phyloP scores from a whole-genome alignment of 768 basidiomycete species.

The Auriscalpium vulgare region DNA sequence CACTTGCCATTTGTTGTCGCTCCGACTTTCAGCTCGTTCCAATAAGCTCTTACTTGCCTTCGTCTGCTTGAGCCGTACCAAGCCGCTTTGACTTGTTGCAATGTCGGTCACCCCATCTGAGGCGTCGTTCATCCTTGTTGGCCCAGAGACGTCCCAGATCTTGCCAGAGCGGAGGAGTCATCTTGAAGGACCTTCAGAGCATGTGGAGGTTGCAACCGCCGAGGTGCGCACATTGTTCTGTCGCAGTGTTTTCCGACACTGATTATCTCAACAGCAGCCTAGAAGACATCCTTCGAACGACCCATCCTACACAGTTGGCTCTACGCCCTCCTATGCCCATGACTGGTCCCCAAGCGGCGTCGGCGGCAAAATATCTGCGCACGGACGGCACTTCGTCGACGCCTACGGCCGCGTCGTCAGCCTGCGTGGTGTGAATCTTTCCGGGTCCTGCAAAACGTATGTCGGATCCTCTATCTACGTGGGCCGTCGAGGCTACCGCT shows the following conservation, averaged over 20 bases:
- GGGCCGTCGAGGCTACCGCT: constrained; percentile 6
- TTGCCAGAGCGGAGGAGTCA: neutral
- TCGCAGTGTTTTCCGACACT: neutral
- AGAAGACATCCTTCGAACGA: constrained; percentile 40
- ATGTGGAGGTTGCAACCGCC: neutral
- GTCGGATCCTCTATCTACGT: constrained; percentile 19
- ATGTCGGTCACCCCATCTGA: constrained; percentile 16
- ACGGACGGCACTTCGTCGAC: constrained; percentile 82
- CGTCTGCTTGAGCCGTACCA: too few relatives aligned
- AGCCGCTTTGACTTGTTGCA: too few relatives aligned
- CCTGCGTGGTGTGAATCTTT: constrained; percentile 80
- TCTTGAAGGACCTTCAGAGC: neutral
- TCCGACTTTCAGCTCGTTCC: too few relatives aligned
- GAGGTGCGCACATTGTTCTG: neutral
- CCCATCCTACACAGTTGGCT: constrained; percentile 39
- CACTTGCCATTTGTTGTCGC: too few relatives aligned
- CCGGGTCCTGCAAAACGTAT: constrained; percentile 77
- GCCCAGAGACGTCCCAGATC: neutral
- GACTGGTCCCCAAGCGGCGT: constrained; percentile 59
- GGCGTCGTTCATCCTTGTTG: constrained; percentile 18
- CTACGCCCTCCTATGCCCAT: constrained; percentile 51
- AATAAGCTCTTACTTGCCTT: too few relatives aligned
- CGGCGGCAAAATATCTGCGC: constrained; percentile 45
- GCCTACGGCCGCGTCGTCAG: constrained; percentile 69
- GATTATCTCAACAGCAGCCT: constrained; percentile 1